Base-by-base conservation (phyloP, 1,284 basidiomycete species). In the Trichosporon coremiiforme region DNA sequence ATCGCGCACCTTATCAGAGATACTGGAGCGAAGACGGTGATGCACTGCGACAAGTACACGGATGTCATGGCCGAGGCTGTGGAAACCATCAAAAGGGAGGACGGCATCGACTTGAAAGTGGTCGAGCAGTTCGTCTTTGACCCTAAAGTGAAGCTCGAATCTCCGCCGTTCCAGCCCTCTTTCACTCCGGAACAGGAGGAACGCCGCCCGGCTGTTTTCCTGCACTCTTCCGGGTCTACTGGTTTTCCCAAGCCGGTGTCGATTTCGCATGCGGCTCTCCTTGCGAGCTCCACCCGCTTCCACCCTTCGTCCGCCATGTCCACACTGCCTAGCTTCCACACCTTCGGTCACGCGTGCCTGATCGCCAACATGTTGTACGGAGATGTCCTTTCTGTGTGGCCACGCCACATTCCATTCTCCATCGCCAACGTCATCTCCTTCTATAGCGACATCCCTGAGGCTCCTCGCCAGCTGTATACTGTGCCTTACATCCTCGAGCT, bases 221-320 rank as follows among this genome's bases (percentile, higher is more conserved):
- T 90, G 25, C 89, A 90, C 72, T 89, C 88, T 2, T 87, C 85
- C 1, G 88, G 89, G 50, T 88, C 87, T 12, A 87, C 87, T 8
- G 83, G 87, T n/a, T 80, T 83, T 45, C 84, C 84, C 12, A 82
- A 80, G 67, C 78, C 78, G 13, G 78, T 79, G 20, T 78, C 74
- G 67, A 74, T 80, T 67, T 75, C 78, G 4, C 77, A 80, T 66
- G 78, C 75, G 38, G 80, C 77, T 8, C 60, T 79, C 53, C 70
- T 81, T 12, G 79, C 79, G 45, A 81, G 79, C 63, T 71, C 72
- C 13, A 73, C 75, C 29, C 64, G 71, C 15, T 64, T 64, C 38
- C 31, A 36, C 31, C 62, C 62, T 1, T 76, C 78, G 5, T 75
- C 82, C 12, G 85, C 84, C 0, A 85, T 86, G 77, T 84, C 81